Conservation (phyloP, 176 grass and related monocot species). For the Phragmites australis region DNA sequence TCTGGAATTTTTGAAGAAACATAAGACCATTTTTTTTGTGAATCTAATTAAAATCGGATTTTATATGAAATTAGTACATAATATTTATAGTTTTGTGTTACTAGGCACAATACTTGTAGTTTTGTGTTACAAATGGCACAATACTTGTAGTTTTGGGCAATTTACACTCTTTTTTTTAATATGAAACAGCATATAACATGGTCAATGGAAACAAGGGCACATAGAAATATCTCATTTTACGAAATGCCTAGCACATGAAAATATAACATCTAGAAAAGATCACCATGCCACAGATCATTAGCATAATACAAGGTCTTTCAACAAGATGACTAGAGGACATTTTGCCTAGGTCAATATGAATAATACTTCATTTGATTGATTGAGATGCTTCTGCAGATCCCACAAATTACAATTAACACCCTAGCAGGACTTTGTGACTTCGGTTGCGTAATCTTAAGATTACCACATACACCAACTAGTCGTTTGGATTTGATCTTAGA, state of each 20-base stretch:
- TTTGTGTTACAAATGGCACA: too few relatives aligned
- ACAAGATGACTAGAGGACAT: not conserved
- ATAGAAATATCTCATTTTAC: constrained; percentile 1
- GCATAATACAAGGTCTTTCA: not conserved
- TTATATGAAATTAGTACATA: too few relatives aligned
- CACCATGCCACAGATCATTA: not conserved
- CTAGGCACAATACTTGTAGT: too few relatives aligned
- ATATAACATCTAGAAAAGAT: constrained; percentile 5
- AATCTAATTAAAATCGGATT: too few relatives aligned
- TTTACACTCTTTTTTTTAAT: not conserved
- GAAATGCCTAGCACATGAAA: not conserved
- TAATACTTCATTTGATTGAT: not conserved
- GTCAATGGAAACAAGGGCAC: not conserved
- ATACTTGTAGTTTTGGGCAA: too few relatives aligned
- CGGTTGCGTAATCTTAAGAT: not conserved
- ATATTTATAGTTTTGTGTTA: too few relatives aligned
- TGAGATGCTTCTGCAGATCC: not conserved
- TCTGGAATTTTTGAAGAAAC: too few relatives aligned
- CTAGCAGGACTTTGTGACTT: not conserved
- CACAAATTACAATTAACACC: not conserved
- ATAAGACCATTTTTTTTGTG: too few relatives aligned
- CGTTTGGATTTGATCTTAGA: not conserved
- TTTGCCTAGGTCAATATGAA: not conserved
- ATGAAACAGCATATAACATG: not conserved
- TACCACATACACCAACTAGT: not conserved